Evolutionary conservation across 345 rosid species (phyloP).

Genomic region (Clarkia xantiana): DNA sequence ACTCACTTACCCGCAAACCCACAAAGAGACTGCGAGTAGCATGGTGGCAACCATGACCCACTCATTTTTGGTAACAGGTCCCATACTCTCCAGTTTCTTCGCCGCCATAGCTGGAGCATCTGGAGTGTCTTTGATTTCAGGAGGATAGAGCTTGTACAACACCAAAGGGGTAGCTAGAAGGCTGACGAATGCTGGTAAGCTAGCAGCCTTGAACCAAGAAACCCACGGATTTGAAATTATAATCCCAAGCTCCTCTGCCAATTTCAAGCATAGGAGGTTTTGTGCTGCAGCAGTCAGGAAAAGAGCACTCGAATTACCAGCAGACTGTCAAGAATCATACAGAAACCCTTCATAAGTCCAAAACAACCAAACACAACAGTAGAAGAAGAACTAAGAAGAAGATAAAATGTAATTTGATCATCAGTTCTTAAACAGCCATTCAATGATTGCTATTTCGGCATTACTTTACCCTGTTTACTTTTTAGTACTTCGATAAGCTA

Average conservation of each 20-base stretch:
- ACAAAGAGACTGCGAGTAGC: slow-evolving; percentile 84
- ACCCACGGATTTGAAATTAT: slow-evolving; percentile 74
- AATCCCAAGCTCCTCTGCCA: slow-evolving; percentile 93
- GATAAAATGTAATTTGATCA: too few species aligned
- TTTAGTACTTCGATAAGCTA: too few species aligned
- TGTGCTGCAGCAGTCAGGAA: slow-evolving; percentile 97
- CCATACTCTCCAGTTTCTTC: slow-evolving; percentile 60
- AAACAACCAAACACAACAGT: slow-evolving; percentile 34
- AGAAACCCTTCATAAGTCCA: slow-evolving; percentile 13
- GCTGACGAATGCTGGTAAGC: slow-evolving; percentile 62
- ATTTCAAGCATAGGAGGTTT: slow-evolving; percentile 78
- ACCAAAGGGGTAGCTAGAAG: slow-evolving; percentile 67
- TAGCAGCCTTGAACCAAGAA: slow-evolving; percentile 90
- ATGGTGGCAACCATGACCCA: slow-evolving; percentile 89
- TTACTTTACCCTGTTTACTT: too few species aligned
- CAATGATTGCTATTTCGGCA: too few species aligned
- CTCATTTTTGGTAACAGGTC: slow-evolving; percentile 71
- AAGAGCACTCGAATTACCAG: slow-evolving; percentile 87
- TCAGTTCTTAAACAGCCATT: too few species aligned
- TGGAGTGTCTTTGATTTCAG: slow-evolving; percentile 87
- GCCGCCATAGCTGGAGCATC: slow-evolving; percentile 93
- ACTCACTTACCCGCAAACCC: slow-evolving; percentile 57
- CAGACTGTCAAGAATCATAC: slow-evolving; percentile 40
- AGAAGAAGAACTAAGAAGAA: slow-evolving; percentile 12
- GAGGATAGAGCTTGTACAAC: slow-evolving; percentile 83